phyloP scores from a whole-genome alignment of 2,329 filamentous ascomycete genomes.

The Colletotrichum sp. region DNA sequence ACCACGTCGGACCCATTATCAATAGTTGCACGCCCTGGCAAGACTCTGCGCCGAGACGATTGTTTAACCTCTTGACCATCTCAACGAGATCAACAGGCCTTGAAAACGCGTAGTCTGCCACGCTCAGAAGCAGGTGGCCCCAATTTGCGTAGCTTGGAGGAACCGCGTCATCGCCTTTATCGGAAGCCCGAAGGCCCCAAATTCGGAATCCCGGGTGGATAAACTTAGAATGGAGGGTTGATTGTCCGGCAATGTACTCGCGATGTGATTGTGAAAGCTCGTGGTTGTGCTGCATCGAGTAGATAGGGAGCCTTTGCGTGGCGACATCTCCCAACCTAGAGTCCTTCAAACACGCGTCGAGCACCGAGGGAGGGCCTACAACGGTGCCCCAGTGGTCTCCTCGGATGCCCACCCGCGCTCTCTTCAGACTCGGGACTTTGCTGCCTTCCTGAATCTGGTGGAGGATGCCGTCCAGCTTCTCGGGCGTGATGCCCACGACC shows the following conservation, averaged over 20 bases:
- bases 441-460: neutral
- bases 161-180: neutral
- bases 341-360: neutral
- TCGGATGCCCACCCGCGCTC: neutral
- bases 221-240: neutral
- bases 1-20: neutral
- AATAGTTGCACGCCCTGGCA: neutral
- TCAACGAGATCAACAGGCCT: neutral
- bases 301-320: neutral
- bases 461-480: neutral
- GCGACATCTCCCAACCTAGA: neutral
- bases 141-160: neutral
- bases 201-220: neutral
- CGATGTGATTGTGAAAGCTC: neutral
- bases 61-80: neutral
- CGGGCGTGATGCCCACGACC: neutral
- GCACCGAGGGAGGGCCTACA: neutral
- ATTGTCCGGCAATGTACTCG: neutral
- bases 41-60: neutral
- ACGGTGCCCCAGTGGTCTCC: neutral
- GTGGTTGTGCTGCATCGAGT: conserved; percentile 1
- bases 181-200: neutral
- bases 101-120: neutral
- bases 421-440: neutral
- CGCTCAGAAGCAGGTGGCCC: neutral